Evolutionary conservation across 2,329 filamentous ascomycete genomes (phyloP), one percentile per base, ranked within the genome.

Genomic region (Trichoderma aggressivum): DNA sequence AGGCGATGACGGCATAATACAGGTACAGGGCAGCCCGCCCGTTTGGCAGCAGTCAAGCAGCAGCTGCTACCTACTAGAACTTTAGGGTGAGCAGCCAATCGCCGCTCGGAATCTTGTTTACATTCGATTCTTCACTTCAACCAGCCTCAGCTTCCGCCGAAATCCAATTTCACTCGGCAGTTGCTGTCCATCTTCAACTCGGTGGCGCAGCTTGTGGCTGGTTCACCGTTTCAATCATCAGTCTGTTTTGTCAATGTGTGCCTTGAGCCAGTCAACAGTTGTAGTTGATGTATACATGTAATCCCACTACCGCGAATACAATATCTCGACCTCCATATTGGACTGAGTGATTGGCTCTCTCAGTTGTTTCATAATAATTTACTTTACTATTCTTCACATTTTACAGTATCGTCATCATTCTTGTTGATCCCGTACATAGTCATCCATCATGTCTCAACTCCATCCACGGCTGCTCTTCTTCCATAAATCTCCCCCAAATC

Each of bases 401-500:
- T 0, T 24, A 7, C 5, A 53, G 10, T 14, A 14, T 24, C 47
- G 24, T 53, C 24, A 21, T 53, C 47, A 53, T 53, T 53, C 47
- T 53, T 14, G 3, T 24, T 5, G 3, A 21, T 53, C 47, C 11
- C 47, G 24, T 53, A 11, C n/a, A 21, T 50, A 43, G 39, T 50
- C 12, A 50, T 47, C 43, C 18, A 50, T 53, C 43, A 50, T 50
- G 43, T 50, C 47, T 24, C 21, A 53, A 24, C 11, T 53, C 47
- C 47, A 53, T 24, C 47, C 47, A 24, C 32, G 32, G 10, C 43
- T 71, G 10, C 76, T 72, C 39, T 28, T 59, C 30, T 21, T 55
- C 32, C 43, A 34, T 12, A 14, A 10, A 30, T 16, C 16, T 30
- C 8, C 5, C 28, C 1, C 8, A 30, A 30, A 30, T 5, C 28